These are phyloP conservation scores for Diaporthe vexans DNA, from an alignment of 2,329 filamentous ascomycete species.

Conservation along the genomic window DNA sequence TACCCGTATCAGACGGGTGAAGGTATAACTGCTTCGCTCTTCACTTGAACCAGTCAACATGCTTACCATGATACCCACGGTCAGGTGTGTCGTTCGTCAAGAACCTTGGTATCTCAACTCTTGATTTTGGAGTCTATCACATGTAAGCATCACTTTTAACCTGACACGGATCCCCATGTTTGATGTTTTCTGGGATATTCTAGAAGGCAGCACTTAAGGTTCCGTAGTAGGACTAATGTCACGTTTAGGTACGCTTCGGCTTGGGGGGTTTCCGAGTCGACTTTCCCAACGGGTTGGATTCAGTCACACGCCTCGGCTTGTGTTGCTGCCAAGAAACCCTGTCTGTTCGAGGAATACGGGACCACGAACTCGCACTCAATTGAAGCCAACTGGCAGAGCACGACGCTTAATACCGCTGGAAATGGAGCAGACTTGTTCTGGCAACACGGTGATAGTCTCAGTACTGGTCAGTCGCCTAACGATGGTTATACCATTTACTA, in stretches of 20 bases:
- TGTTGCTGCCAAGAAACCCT: slow-evolving; percentile 36
- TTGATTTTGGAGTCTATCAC: slow-evolving; percentile 64
- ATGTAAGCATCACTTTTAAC: slow-evolving; percentile 37
- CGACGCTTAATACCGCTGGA: slow-evolving; percentile 10
- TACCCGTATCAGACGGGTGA: slow-evolving; percentile 40
- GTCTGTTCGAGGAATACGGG: slow-evolving; percentile 40
- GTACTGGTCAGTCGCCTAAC: slow-evolving; percentile 35
- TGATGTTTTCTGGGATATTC: no score
- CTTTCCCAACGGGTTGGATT: slow-evolving; percentile 36
- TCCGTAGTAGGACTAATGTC: no score
- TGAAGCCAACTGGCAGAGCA: slow-evolving; percentile 20
- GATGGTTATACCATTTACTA: slow-evolving; percentile 41
- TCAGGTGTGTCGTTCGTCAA: slow-evolving; percentile 67
- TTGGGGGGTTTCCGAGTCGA: slow-evolving; percentile 1
- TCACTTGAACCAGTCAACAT: slow-evolving; percentile 45
- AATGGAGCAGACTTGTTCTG: slow-evolving; percentile 40
- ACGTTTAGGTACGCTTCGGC: slow-evolving; percentile 47
- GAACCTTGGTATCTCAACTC: slow-evolving; percentile 63
- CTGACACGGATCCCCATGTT: no score
- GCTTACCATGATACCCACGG: slow-evolving; percentile 61
- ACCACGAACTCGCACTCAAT: slow-evolving; percentile 10
- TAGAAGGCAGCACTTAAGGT: no score
- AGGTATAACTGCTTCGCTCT: not conserved
- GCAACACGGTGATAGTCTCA: slow-evolving; percentile 38
- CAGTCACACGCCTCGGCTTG: slow-evolving; percentile 35